Evolutionary conservation across 257 asterid species (phyloP).

Genomic region (Solanum appendiculatum): DNA sequence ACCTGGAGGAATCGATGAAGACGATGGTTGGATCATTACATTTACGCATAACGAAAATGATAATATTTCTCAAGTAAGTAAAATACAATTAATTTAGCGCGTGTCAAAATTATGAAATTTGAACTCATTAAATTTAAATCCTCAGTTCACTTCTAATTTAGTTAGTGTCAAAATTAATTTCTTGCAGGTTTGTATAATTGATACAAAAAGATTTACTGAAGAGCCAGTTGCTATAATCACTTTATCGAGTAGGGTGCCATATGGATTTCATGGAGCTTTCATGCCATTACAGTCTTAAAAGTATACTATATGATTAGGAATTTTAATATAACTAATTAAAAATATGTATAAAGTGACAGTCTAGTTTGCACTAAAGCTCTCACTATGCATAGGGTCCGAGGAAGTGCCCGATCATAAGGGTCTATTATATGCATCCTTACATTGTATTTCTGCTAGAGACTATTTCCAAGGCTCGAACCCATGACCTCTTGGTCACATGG

Average conservation of each 20-base stretch:
- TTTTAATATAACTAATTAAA: too few relatives aligned
- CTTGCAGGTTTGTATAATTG: constrained; percentile 19
- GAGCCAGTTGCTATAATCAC: constrained; percentile 15
- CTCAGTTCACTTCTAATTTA: too few relatives aligned
- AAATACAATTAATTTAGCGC: neutral
- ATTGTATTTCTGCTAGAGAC: too few relatives aligned
- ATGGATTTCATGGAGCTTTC: constrained; percentile 31
- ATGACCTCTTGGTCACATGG: too few relatives aligned
- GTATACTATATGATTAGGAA: neutral
- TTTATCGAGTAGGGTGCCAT: constrained; percentile 25
- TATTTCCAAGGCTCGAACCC: too few relatives aligned
- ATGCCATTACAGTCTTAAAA: neutral
- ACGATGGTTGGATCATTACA: constrained; percentile 26
- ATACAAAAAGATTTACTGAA: constrained; percentile 18
- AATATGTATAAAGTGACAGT: too few relatives aligned
- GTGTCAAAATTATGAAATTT: neutral
- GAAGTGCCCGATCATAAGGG: too few relatives aligned
- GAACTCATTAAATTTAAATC: neutral
- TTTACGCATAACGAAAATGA: constrained; percentile 15
- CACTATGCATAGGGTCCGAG: too few relatives aligned
- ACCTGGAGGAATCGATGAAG: constrained; percentile 6
- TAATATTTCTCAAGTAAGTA: constrained; percentile 8
- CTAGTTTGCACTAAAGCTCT: too few relatives aligned
- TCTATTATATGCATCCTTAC: too few relatives aligned
- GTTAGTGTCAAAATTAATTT: too few relatives aligned